Evolutionary conservation across 352 stramenopile species (phyloP).

Genomic region (Phytophthora macrochlamydospora): DNA sequence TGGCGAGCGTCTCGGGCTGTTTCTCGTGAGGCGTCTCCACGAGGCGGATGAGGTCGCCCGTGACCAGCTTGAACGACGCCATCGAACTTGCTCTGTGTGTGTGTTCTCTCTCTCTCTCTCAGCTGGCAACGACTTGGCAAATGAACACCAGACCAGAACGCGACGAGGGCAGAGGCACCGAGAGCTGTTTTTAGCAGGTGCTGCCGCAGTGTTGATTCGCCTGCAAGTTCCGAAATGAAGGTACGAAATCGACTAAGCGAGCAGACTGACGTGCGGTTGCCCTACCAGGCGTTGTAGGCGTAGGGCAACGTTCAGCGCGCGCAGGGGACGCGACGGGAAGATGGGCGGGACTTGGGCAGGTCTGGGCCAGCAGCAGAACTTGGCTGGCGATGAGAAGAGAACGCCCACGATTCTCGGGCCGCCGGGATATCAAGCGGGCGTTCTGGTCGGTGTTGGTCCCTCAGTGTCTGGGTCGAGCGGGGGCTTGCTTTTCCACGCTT

Average conservation of each 20-base stretch:
- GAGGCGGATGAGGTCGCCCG: slow-evolving; percentile 65
- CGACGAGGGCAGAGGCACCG: neutral
- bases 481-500: too few relatives aligned
- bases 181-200: neutral
- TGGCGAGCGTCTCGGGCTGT: slow-evolving; percentile 40
- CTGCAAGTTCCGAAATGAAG: neutral
- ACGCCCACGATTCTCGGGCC: neutral
- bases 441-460: neutral
- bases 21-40: slow-evolving; percentile 71
- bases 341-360: neutral
- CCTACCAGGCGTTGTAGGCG: too few relatives aligned
- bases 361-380: neutral
- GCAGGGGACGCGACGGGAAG: neutral
- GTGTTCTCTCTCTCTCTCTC: neutral
- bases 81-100: slow-evolving; percentile 6
- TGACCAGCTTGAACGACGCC: slow-evolving; percentile 52
- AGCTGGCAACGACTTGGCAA: neutral
- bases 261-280: neutral
- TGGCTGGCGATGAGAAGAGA: neutral
- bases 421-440: neutral
- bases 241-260: neutral
- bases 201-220: neutral
- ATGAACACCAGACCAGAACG: neutral
- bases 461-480: neutral
- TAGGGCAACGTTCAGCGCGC: neutral